These are phyloP conservation scores for Aspergillus fumigatiaffinis DNA, from an alignment of 2,329 filamentous ascomycete species.

Conservation along the genomic window DNA sequence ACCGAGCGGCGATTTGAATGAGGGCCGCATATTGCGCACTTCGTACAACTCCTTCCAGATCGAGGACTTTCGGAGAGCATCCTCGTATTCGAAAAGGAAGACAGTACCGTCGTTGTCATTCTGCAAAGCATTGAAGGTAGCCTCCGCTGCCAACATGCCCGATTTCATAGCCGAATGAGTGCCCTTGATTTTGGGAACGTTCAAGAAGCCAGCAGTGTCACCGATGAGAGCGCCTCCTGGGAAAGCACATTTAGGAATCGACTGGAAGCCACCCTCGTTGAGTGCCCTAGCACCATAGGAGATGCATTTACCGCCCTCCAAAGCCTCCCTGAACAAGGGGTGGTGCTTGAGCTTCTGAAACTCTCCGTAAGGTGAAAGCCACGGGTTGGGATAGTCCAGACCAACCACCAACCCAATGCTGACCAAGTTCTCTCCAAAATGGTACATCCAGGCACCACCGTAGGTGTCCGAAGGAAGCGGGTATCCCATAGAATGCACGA, in stretches of 20 bases:
- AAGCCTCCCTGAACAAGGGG: slow-evolving; percentile 76
- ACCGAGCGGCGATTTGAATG: slow-evolving; percentile 83
- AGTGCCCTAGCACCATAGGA: slow-evolving; percentile 91
- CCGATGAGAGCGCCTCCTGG: slow-evolving; percentile 93
- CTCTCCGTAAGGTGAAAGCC: slow-evolving; percentile 90
- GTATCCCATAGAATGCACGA: slow-evolving; percentile 90
- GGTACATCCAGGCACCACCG: slow-evolving; percentile 98
- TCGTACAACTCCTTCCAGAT: slow-evolving; percentile 95
- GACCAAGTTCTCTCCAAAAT: slow-evolving; percentile 96
- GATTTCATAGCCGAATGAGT: slow-evolving; percentile 98
- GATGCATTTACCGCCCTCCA: slow-evolving; percentile 97
- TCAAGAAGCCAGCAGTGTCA: slow-evolving; percentile 93
- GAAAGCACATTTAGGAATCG: slow-evolving; percentile 94
- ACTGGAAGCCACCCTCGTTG: slow-evolving; percentile 94
- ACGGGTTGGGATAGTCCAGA: slow-evolving; percentile 93
- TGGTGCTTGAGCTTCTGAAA: slow-evolving; percentile 99
- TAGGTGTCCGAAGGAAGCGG: slow-evolving; percentile 85
- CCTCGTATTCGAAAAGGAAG: slow-evolving; percentile 93
- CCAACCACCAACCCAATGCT: slow-evolving; percentile 87
- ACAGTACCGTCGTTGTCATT: slow-evolving; percentile 61
- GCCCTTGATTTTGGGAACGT: slow-evolving; percentile 97
- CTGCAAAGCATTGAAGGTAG: slow-evolving; percentile 73
- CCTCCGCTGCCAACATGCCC: slow-evolving; percentile 92
- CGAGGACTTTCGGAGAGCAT: slow-evolving; percentile 73
- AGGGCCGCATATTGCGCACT: slow-evolving; percentile 95